These are phyloP conservation scores for Penicillium brasilianum DNA, from an alignment of 2,329 filamentous ascomycete species.

Conservation along the genomic window DNA sequence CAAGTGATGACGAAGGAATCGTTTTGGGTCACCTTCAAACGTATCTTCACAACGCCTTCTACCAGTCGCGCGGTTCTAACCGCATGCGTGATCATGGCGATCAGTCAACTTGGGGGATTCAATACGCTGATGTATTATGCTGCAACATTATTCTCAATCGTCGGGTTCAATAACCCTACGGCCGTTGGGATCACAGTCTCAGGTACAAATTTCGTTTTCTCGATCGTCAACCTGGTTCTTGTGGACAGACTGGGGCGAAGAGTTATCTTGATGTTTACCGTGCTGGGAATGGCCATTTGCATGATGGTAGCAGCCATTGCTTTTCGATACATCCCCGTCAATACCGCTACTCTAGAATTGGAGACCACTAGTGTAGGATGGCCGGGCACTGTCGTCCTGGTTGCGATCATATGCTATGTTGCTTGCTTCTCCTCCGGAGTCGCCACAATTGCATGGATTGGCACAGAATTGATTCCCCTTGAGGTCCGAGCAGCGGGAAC, in stretches of 20 bases:
- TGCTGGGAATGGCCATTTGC: slow-evolving; percentile 51
- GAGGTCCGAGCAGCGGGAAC: slow-evolving; percentile 56
- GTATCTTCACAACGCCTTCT: slow-evolving; percentile 17
- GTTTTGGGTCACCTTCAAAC: slow-evolving; percentile 17
- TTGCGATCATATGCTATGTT: slow-evolving; percentile 52
- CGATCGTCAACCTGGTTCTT: slow-evolving; percentile 52
- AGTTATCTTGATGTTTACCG: slow-evolving; percentile 49
- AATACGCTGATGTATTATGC: slow-evolving; percentile 55
- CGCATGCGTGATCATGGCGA: slow-evolving; percentile 30
- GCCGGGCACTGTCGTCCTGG: slow-evolving; percentile 45
- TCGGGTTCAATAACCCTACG: slow-evolving; percentile 56
- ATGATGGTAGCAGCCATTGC: slow-evolving; percentile 50
- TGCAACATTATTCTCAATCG: slow-evolving; percentile 52
- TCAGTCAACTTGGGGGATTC: slow-evolving; percentile 51
- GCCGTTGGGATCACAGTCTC: slow-evolving; percentile 53
- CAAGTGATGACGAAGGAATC: slow-evolving; percentile 17
- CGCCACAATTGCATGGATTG: slow-evolving; percentile 56
- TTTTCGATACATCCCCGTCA: slow-evolving; percentile 55
- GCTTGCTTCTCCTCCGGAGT: slow-evolving; percentile 54
- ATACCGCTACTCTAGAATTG: slow-evolving; percentile 46
- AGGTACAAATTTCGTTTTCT: slow-evolving; percentile 52
- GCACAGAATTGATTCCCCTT: slow-evolving; percentile 54
- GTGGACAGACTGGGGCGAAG: slow-evolving; percentile 54
- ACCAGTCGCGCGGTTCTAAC: slow-evolving; percentile 18
- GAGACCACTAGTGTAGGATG: slow-evolving; percentile 40